Evolutionary conservation across 2,329 filamentous ascomycete species (phyloP), one percentile per base, ranked within the genome.

Genomic region (Periconia sp.): DNA sequence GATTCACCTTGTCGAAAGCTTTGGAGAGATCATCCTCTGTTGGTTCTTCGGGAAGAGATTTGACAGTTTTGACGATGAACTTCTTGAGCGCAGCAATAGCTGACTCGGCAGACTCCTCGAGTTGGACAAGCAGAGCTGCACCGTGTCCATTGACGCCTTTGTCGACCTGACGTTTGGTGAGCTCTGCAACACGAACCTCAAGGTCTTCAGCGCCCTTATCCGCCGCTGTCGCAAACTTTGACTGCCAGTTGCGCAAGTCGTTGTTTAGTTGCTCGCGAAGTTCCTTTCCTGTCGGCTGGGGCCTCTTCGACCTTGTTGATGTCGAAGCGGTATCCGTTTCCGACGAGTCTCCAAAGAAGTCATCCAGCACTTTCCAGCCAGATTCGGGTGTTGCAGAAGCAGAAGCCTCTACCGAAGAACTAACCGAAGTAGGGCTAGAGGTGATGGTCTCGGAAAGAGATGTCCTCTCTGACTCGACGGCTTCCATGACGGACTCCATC

Each of bases 181-280:
- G 91, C 57, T 94, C 83, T 6, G 79, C 74, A 42, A 90, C 81
- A 18, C 84, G 81, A 30, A 82, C 79, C 56, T 84, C 80, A 6
- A 90, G 77, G 63, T 89, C 85, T 56, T 87, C 85, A n/a, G 84
- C 78, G 6, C 92, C 92, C 69, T 95, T 92, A 55, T 95, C 89
- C 8, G 91, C 91, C 10, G 92, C 92, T 55, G 87, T 85, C 27
- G 89, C 83, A 70, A 96, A 97, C 67, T 96, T 95, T 57, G 85
- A 85, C 73, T 97, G 89, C 93, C 94, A 99, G 52, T 82, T 82
- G 60, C 85, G 82, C 14, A 99, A 82, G 70, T 99, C 94, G 43
- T 88, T 83, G 1, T 86, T 81, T 41, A 97, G 89, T 58, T 80
- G 82, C 50, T 82, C 82, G 23, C 83, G 81, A 15, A 78, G 73